Evolutionary conservation across 495 filamentous ascomycete species (phyloP).

Genomic region (Penicillium lagena): DNA sequence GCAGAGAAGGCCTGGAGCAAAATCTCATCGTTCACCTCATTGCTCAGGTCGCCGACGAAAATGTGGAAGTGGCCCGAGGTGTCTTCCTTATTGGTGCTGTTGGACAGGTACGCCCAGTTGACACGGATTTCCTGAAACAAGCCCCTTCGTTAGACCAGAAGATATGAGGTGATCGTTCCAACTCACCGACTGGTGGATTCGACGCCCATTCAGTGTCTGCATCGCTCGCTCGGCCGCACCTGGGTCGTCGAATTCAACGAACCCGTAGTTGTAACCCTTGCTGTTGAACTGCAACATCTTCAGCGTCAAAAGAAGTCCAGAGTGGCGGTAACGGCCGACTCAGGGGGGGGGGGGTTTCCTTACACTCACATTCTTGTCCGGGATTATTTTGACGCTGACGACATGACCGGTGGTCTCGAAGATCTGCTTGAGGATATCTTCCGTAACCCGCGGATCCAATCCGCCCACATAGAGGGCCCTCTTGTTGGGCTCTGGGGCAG

Average conservation of each 20-base stretch:
- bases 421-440: constrained; percentile 94
- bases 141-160: not conserved
- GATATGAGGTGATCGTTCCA: not conserved
- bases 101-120: constrained; percentile 99
- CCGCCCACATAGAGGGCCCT: constrained; percentile 94
- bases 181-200: constrained; percentile 83
- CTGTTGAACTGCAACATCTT: constrained; percentile 52
- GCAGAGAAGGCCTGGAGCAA: constrained; percentile 92
- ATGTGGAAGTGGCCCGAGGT: constrained; percentile 99
- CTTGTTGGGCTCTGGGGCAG: constrained; percentile 98
- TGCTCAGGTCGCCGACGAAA: constrained; percentile 96
- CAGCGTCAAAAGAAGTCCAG: too few species aligned
- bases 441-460: constrained; percentile 89
- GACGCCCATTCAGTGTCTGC: constrained; percentile 89
- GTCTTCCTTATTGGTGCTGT: constrained; percentile 90
- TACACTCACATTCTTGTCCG: constrained; percentile 87
- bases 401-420: constrained; percentile 99
- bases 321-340: not conserved
- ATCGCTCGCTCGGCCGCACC: constrained; percentile 94
- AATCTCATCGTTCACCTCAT: constrained; percentile 98
- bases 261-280: constrained; percentile 98
- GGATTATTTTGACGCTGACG: constrained; percentile 98
- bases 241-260: constrained; percentile 98
- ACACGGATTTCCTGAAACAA: constrained; percentile 86
- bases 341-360: not conserved